Percentiles rank a stretch among this genome's conserved stretches.
Evolutionary conservation across 75 land plant genomes (phyloP).

Genomic region (Cunninghamia lanceolata): DNA sequence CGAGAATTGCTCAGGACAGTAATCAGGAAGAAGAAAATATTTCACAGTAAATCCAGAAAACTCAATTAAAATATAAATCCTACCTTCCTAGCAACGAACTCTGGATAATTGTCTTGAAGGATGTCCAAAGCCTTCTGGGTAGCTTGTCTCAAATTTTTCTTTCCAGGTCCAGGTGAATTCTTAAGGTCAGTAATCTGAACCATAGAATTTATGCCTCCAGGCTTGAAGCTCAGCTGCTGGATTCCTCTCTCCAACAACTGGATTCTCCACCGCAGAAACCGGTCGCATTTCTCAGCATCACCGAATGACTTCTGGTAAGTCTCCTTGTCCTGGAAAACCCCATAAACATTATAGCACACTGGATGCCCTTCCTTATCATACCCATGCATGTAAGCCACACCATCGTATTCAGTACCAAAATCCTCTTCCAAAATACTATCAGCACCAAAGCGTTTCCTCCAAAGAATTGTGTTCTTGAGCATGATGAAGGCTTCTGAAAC

Average conservation of each 20-base stretch:
- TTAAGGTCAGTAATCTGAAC: constrained; percentile 70
- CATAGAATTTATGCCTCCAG: constrained; percentile 48
- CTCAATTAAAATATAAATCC: background rate
- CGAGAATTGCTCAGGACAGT: background rate
- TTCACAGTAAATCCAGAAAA: background rate
- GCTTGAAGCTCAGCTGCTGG: constrained; percentile 42
- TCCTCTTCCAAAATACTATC: constrained; percentile 43
- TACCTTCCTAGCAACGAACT: constrained; percentile 55
- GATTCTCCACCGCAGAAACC: constrained; percentile 63
- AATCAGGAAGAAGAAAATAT: background rate
- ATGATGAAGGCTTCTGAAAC: constrained; percentile 52
- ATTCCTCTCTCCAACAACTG: constrained; percentile 63
- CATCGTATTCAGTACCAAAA: constrained; percentile 32
- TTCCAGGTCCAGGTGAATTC: constrained; percentile 32
- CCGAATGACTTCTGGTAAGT: constrained; percentile 53
- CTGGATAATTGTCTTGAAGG: constrained; percentile 75
- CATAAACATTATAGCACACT: constrained; percentile 70
- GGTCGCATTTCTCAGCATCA: constrained; percentile 46
- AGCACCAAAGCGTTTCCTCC: constrained; percentile 50
- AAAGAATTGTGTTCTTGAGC: constrained; percentile 50
- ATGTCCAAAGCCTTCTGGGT: constrained; percentile 34
- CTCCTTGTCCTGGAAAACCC: constrained; percentile 63
- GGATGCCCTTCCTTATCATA: constrained; percentile 63
- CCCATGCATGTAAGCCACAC: constrained; percentile 52
- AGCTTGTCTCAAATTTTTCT: constrained; percentile 24